These are phyloP conservation scores for Alternaria alternata DNA, from an alignment of 2,329 filamentous ascomycete species.

Conservation along the genomic window DNA sequence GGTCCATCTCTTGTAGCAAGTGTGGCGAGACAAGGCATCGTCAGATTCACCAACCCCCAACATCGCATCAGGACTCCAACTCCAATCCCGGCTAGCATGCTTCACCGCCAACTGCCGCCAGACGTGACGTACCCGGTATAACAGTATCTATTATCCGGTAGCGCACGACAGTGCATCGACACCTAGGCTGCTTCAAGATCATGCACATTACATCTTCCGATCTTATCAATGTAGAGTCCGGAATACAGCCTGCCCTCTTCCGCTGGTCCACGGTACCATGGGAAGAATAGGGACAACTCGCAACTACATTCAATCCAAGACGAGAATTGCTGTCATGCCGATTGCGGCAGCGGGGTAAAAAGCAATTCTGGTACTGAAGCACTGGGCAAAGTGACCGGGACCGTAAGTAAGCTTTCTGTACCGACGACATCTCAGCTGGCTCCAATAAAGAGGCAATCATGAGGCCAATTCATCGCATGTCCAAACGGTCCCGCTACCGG, in stretches of 20 bases:
- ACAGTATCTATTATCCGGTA: slow-evolving; percentile 4
- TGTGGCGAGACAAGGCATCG: slow-evolving; percentile 28
- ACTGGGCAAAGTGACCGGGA: background rate
- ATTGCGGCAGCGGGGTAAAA: background rate
- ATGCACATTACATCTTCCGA: background rate
- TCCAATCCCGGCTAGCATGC: slow-evolving; percentile 23
- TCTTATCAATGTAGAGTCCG: background rate
- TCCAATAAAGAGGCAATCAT: background rate
- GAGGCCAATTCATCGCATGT: background rate
- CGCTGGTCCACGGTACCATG: slow-evolving; percentile 7
- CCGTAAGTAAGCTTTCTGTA: background rate
- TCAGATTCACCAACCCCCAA: slow-evolving; percentile 14
- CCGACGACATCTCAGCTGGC: background rate
- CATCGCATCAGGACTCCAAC: slow-evolving; percentile 19
- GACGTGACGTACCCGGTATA: slow-evolving; percentile 7
- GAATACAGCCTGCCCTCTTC: background rate
- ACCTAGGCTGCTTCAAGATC: background rate
- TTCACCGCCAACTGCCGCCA: slow-evolving; percentile 10
- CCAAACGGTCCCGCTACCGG: background rate
- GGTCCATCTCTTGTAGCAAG: slow-evolving; percentile 22
- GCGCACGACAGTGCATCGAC: slow-evolving; percentile 1
- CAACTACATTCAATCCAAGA: background rate
- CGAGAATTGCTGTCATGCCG: background rate
- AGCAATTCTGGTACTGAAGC: background rate
- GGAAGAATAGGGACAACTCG: background rate